Evolutionary conservation across 352 stramenopile genomes (phyloP).

Genomic region (Phytophthora multivora): DNA sequence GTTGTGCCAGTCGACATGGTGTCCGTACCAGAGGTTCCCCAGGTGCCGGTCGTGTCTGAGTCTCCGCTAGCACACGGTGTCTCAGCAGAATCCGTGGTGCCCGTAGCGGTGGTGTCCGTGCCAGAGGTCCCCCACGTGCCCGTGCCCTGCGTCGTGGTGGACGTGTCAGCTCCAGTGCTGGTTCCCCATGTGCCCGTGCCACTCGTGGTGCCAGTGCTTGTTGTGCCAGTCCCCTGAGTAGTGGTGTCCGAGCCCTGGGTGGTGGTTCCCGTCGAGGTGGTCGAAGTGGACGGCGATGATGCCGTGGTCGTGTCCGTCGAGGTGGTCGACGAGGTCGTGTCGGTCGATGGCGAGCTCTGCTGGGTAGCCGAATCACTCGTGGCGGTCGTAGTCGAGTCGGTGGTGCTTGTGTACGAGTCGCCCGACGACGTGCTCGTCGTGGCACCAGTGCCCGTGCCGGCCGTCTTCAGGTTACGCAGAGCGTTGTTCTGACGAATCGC

Average conservation of each 20-base stretch:
- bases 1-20: constrained; percentile 5
- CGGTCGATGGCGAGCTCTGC: constrained; percentile 15
- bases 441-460: constrained; percentile 17
- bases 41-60: constrained; percentile 13
- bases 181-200: constrained; percentile 12
- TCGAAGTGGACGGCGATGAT: constrained; percentile 23
- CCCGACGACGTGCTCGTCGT: constrained; percentile 21
- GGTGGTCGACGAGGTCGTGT: constrained; percentile 16
- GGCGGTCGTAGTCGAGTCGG: constrained; percentile 5
- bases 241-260: constrained; percentile 3
- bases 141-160: background rate
- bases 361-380: constrained; percentile 2
- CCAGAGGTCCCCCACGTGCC: background rate
- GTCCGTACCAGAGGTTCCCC: constrained; percentile 1
- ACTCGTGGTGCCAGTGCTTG: background rate
- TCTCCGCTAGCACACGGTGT: constrained; percentile 17
- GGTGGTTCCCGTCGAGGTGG: constrained; percentile 1
- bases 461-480: constrained; percentile 24
- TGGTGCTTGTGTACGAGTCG: constrained; percentile 20
- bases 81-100: constrained; percentile 4
- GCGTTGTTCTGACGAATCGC: constrained; percentile 9
- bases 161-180: constrained; percentile 10
- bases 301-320: constrained; percentile 13
- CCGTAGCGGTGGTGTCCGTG: background rate
- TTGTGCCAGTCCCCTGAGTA: constrained; percentile 10